phyloP scores from a whole-genome alignment of 176 grass and related monocot genomes.

The Echinochloa phyllopogon region DNA sequence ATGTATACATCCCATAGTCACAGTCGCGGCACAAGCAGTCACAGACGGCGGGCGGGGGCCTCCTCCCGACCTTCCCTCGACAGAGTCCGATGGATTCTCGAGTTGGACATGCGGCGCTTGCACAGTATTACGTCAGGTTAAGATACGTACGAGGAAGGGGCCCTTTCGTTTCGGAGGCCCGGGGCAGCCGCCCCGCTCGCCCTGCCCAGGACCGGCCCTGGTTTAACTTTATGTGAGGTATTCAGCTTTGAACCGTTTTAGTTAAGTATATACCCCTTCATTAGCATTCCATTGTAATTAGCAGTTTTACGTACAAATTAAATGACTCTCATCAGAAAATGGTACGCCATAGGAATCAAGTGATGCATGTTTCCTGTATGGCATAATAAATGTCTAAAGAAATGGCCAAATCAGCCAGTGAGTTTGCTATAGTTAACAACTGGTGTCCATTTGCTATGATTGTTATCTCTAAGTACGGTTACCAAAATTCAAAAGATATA shows the following conservation, averaged over 20 bases:
- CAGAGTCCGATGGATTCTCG: too few relatives aligned
- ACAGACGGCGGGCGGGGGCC: too few relatives aligned
- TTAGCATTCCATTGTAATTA: background rate
- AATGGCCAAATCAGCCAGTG: background rate
- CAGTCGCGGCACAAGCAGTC: too few relatives aligned
- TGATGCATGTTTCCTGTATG: background rate
- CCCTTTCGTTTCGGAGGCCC: too few relatives aligned
- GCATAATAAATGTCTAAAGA: background rate
- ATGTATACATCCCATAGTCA: too few relatives aligned
- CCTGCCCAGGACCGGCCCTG: too few relatives aligned
- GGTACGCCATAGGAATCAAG: background rate
- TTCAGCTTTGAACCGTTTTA: background rate
- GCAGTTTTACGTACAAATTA: background rate
- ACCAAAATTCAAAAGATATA: background rate
- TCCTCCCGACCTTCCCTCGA: too few relatives aligned
- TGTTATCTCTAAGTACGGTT: background rate
- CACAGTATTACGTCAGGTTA: too few relatives aligned
- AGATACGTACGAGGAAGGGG: too few relatives aligned
- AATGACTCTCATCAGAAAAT: background rate
- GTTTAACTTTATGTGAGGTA: background rate
- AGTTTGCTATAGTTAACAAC: slow-evolving; percentile 3
- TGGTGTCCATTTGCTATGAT: background rate
- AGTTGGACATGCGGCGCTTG: too few relatives aligned
- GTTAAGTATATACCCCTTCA: background rate
- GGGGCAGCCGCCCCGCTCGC: too few relatives aligned